Conservation (phyloP, 2,329 filamentous ascomycete species). For the Penicillium frequentans region DNA sequence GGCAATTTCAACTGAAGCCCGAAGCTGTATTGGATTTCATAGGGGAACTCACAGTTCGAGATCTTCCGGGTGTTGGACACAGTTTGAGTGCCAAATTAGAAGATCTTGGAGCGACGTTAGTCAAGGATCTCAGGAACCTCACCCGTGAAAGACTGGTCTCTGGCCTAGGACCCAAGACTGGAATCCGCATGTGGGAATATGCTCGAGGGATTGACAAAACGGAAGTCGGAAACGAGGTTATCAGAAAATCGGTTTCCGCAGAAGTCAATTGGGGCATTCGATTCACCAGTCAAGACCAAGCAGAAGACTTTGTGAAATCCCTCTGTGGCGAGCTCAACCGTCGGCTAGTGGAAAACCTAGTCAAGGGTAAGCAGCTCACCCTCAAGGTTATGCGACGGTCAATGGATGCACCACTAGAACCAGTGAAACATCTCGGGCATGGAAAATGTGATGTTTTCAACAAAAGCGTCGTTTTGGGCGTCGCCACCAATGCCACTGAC, state of each 20-base stretch:
- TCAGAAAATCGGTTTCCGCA: slow-evolving; percentile 91
- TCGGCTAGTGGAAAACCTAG: slow-evolving; percentile 75
- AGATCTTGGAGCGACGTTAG: slow-evolving; percentile 76
- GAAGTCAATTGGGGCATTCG: slow-evolving; percentile 98
- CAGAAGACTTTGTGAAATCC: slow-evolving; percentile 85
- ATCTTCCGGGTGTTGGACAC: slow-evolving; percentile 87
- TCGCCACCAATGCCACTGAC: slow-evolving; percentile 75
- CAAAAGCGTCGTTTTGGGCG: slow-evolving; percentile 78
- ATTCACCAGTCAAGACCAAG: slow-evolving; percentile 88
- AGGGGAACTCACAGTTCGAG: slow-evolving; percentile 72
- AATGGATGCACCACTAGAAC: slow-evolving; percentile 82
- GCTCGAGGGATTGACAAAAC: slow-evolving; percentile 80
- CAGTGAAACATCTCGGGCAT: slow-evolving; percentile 89
- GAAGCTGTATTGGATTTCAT: slow-evolving; percentile 77
- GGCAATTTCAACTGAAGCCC: slow-evolving; percentile 83
- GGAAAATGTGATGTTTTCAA: slow-evolving; percentile 94
- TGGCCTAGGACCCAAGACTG: slow-evolving; percentile 84
- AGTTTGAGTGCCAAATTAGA: slow-evolving; percentile 86
- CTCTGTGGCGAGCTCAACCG: slow-evolving; percentile 82
- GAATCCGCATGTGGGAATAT: slow-evolving; percentile 87
- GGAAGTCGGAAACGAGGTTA: slow-evolving; percentile 81
- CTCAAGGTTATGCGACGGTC: slow-evolving; percentile 93
- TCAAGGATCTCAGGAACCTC: slow-evolving; percentile 77
- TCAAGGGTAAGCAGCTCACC: slow-evolving; percentile 84
- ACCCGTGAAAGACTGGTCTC: slow-evolving; percentile 74